These are phyloP conservation scores for Rubia balearica DNA, from an alignment of 305 asterid genomes.

Conservation along the genomic window DNA sequence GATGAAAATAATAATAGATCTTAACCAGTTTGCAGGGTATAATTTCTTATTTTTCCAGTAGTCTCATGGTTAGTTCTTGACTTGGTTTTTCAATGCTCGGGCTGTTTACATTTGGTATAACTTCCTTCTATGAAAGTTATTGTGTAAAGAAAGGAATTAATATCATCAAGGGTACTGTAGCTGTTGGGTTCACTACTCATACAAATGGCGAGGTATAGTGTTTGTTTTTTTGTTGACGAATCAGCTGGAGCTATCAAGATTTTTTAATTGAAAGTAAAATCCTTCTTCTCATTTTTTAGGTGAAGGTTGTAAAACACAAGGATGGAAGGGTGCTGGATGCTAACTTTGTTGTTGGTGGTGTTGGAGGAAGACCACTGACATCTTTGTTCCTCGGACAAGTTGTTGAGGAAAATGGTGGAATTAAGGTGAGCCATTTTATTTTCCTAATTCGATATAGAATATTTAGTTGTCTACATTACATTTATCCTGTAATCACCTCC, in stretches of 20 bases:
- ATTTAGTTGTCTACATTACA: not conserved
- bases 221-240: slow-evolving; percentile 4
- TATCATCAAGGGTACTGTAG: slow-evolving; percentile 93
- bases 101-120: slow-evolving; percentile 52
- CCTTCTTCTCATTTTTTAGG: slow-evolving; percentile 40
- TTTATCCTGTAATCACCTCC: not conserved
- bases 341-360: slow-evolving; percentile 93
- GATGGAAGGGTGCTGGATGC: slow-evolving; percentile 91
- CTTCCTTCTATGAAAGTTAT: slow-evolving; percentile 84
- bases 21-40: not conserved
- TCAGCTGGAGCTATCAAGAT: slow-evolving; percentile 8
- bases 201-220: slow-evolving; percentile 59
- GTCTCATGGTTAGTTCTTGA: not conserved
- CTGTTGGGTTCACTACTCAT: slow-evolving; percentile 76
- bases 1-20: not conserved
- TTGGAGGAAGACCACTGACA: slow-evolving; percentile 76
- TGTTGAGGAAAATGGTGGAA: slow-evolving; percentile 88
- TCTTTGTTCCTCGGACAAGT: slow-evolving; percentile 74
- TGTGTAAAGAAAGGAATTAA: slow-evolving; percentile 70
- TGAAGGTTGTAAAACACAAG: slow-evolving; percentile 74
- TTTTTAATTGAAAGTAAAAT: slow-evolving; percentile 6
- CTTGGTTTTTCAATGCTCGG: slow-evolving; percentile 69
- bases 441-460: not conserved
- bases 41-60: not conserved
- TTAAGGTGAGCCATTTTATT: slow-evolving; percentile 47